Base-by-base conservation (phyloP, 1,139 yeast genomes). In the Arxiozyma heterogenica region DNA sequence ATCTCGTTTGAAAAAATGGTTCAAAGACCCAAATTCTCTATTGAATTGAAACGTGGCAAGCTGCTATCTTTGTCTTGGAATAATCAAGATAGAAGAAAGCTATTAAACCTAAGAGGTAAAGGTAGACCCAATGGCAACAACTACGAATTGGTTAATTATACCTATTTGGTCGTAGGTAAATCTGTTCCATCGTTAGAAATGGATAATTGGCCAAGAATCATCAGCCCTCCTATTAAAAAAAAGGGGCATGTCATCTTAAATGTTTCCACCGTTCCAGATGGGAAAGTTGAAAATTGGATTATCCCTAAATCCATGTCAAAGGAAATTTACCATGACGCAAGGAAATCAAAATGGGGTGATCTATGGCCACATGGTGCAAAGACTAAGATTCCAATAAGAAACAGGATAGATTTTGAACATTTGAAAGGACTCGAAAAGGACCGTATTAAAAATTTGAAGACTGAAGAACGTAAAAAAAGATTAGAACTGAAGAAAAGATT, bases 301-400 rank as follows among this genome's bases (percentile, higher is more conserved):
- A 78, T 93, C 4, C 86, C 98, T 0, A 86, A 84, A 66, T 83
- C 95, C 25, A 77, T 81, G 55, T 87, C 88, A 15, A 82, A 82
- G 61, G 86, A 83, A 60, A 81, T 76, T 1, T 93, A 89, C 64
- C 95, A 88, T 61, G 98, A 93, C 72, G 96, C 96, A 0, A 77
- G 98, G 56, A 91, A 93, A 67, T 81, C 88, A 0, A 73, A 71
- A 43, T 80, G 82, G 64, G 96, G 97, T n/a, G 99, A 93, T 66
- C 71, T 85, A 54, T 93, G 98, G 98, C 84, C 86, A 0, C 73
- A 88, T 53, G 93, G 82, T 30, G 86, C 84, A 49, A 91, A 91
- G 71, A 77, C 84, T 9, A 81, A 77, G 15, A 67, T 74, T 4
- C 47, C 56, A 34, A 65, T 69, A 11, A 65, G 64, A 53, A 67